These are phyloP conservation scores for Cutaneotrichosporon mucoides DNA, from an alignment of 1,284 basidiomycete species.

Conservation along the genomic window DNA sequence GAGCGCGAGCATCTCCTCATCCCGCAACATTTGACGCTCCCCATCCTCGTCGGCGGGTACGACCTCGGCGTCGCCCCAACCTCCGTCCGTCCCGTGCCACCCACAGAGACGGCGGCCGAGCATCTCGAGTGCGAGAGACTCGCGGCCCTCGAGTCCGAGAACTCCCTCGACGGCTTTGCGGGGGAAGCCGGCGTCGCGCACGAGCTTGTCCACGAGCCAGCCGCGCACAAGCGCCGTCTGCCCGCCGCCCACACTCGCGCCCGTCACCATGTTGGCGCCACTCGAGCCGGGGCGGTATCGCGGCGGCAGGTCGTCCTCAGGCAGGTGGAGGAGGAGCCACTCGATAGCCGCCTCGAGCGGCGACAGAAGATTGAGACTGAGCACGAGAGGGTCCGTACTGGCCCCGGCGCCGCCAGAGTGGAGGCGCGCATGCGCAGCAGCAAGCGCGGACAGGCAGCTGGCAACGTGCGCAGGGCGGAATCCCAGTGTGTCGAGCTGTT, in stretches of 20 bases:
- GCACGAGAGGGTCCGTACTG: conserved; percentile 41
- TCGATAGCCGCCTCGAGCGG: conserved; percentile 54
- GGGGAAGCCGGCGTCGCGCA: conserved; percentile 82
- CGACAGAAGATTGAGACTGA: conserved; percentile 53
- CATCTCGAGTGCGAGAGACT: conserved; percentile 46
- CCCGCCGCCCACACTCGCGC: conserved; percentile 55
- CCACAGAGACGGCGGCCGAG: conserved; percentile 48
- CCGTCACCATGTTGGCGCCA: conserved; percentile 58
- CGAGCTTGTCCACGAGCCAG: conserved; percentile 78
- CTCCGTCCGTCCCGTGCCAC: conserved; percentile 46
- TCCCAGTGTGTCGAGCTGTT: conserved; percentile 46
- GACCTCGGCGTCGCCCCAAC: conserved; percentile 50
- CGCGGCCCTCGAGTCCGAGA: conserved; percentile 41
- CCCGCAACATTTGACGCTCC: conserved; percentile 57
- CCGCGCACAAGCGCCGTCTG: conserved; percentile 62
- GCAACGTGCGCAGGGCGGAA: conserved; percentile 51
- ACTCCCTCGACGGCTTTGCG: conserved; percentile 62
- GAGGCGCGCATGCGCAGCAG: conserved; percentile 39
- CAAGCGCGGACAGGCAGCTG: conserved; percentile 40
- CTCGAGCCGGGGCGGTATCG: conserved; percentile 69
- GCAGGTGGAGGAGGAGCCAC: conserved; percentile 54
- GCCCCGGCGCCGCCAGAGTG: conserved; percentile 20
- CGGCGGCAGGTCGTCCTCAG: conserved; percentile 49
- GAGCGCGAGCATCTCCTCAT: conserved; percentile 66
- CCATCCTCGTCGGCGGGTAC: conserved; percentile 51